These are phyloP conservation scores for Alternaria alternata DNA, from an alignment of 2,329 filamentous ascomycete genomes.

Conservation along the genomic window DNA sequence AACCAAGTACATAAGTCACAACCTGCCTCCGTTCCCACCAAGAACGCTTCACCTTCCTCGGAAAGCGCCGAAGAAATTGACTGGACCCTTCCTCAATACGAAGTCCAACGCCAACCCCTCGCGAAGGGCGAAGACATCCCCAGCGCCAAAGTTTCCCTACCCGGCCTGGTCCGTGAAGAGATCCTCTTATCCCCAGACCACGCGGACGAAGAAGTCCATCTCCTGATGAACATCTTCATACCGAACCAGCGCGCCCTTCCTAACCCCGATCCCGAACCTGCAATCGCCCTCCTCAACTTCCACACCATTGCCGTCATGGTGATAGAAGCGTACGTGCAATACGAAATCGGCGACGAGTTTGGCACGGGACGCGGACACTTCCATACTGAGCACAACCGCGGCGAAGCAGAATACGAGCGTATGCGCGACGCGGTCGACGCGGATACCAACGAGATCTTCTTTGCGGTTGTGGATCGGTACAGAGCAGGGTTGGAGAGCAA, in stretches of 20 bases:
- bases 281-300: constrained; percentile 42
- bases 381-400: constrained; percentile 13
- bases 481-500: constrained; percentile 30
- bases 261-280: constrained; percentile 29
- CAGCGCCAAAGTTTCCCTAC: constrained; percentile 46
- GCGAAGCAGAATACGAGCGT: constrained; percentile 12
- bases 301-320: constrained; percentile 45
- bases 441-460: constrained; percentile 44
- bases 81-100: constrained; percentile 32
- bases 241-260: constrained; percentile 32
- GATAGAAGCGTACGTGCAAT: constrained; percentile 37
- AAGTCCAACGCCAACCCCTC: constrained; percentile 21
- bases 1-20: neutral
- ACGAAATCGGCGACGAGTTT: constrained; percentile 36
- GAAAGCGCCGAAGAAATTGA: constrained; percentile 6
- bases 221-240: constrained; percentile 42
- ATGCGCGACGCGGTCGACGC: constrained; percentile 20
- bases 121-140: constrained; percentile 18
- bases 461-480: constrained; percentile 43
- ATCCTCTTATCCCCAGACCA: constrained; percentile 39
- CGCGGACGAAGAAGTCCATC: constrained; percentile 30
- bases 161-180: constrained; percentile 49
- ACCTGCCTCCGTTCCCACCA: neutral
- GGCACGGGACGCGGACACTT: constrained; percentile 20
- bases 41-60: neutral